Base-by-base conservation (phyloP, 371 early-diverging fungal species). In the Dichotomocladium elegans region DNA sequence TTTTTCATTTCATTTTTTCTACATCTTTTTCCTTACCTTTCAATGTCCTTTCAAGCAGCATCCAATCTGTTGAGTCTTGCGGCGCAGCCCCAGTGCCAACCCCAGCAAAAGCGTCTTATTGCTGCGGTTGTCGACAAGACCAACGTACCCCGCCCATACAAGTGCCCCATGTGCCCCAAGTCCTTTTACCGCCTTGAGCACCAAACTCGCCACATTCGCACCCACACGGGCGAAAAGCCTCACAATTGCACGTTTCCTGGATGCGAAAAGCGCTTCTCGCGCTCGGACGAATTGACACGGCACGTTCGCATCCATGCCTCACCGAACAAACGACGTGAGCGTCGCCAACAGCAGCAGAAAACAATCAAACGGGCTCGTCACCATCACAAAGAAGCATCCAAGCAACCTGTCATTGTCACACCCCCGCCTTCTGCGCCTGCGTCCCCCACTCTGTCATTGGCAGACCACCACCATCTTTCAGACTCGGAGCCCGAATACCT, bases 181-280 rank as follows among this genome's bases (percentile, higher is more conserved):
- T 81, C 80, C 24, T 86, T 86, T 59, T 80, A 79, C 54, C 74
- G 86, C 27, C 66, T 86, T 21, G 86, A 86, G 60, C 86, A 86
- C 54, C 86, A 82, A 55, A 83, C 83, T 24, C 80, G 93, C 42
- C 91, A 92, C 58, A 83, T 88, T 53, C 78, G 89, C 52, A 90
- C 88, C 33, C 92, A 92, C 58, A 92, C 91, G 5, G 91, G 91
- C 15, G 92, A 92, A 62, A 87, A 85, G 58, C 92, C 92, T 9
- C 89, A 83, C 55, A 78, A 72, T 52, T 92, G 91, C 60, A 78
- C 79, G 25, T 80, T 80, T 52, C 69, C 79, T 44, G 80, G 80
- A 35, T 91, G 91, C 64, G 78, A 80, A 37, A 90, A 89, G 63
- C 72, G 82, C 14, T 92, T 92, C 68, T 85, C 89, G 26, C 80